Conservation (phyloP, 495 filamentous ascomycete genomes). For the Rhizodiscina lignyota region DNA sequence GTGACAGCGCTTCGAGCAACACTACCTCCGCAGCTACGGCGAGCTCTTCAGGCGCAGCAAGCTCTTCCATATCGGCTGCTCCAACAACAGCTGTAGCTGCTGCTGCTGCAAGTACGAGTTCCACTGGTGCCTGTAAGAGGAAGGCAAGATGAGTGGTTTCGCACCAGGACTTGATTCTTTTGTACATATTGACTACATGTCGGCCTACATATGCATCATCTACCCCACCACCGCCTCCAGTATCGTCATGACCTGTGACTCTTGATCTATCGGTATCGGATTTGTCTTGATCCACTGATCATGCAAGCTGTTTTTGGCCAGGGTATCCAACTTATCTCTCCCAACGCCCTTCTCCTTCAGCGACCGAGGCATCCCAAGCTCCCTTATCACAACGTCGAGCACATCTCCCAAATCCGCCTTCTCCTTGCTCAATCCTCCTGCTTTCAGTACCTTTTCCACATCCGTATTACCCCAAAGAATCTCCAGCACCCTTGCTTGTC, state of each 20-base stretch:
- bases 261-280: slow-evolving; percentile 30
- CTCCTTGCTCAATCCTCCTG: slow-evolving; percentile 19
- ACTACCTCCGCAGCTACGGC: too few relatives aligned
- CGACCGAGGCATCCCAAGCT: slow-evolving; percentile 37
- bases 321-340: slow-evolving; percentile 30
- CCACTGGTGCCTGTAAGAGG: too few relatives aligned
- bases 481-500: slow-evolving; percentile 30
- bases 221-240: slow-evolving; percentile 26
- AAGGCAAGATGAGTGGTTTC: too few relatives aligned
- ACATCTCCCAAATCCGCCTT: slow-evolving; percentile 34
- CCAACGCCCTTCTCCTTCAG: slow-evolving; percentile 37
- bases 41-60: too few relatives aligned
- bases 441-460: slow-evolving; percentile 26
- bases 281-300: slow-evolving; percentile 35
- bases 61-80: too few relatives aligned
- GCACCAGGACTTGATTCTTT: too few relatives aligned
- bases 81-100: too few relatives aligned
- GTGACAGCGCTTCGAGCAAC: too few relatives aligned
- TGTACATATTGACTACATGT: too few relatives aligned
- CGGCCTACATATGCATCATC: too few relatives aligned
- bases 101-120: too few relatives aligned
- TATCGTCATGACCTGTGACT: slow-evolving; percentile 38
- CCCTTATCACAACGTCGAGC: slow-evolving; percentile 35
- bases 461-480: slow-evolving; percentile 30
- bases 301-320: slow-evolving; percentile 35